Evolutionary conservation across 495 filamentous ascomycete genomes (phyloP).

Genomic region (Lichina pygmaea): DNA sequence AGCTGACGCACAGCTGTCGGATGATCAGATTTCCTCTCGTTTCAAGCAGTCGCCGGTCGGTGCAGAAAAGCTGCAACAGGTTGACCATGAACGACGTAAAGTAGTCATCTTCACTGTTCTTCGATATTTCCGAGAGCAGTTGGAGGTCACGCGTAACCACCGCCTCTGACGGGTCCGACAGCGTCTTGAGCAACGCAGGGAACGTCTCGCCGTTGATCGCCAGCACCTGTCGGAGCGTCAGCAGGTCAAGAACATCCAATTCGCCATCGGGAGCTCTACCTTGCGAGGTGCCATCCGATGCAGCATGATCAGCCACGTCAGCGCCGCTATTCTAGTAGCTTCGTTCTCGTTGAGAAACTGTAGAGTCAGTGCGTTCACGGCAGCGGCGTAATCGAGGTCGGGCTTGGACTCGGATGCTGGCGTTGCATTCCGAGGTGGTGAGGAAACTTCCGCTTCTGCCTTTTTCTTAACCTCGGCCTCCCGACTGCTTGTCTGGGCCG

Average conservation of each 20-base stretch:
- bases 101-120: constrained; percentile 88
- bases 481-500: not conserved
- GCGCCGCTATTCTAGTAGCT: constrained; percentile 72
- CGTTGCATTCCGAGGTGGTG: not conserved
- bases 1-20: constrained; percentile 70
- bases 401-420: constrained; percentile 18
- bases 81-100: constrained; percentile 98
- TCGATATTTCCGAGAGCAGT: constrained; percentile 82
- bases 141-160: constrained; percentile 92
- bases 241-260: not conserved
- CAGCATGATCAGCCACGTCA: constrained; percentile 94
- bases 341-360: constrained; percentile 94
- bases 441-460: not conserved
- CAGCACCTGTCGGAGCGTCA: constrained; percentile 15
- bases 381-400: constrained; percentile 86
- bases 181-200: constrained; percentile 80
- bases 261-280: constrained; percentile 15
- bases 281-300: constrained; percentile 85
- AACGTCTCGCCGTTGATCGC: constrained; percentile 96
- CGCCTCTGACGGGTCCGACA: constrained; percentile 84
- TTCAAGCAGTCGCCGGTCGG: constrained; percentile 72
- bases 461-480: not conserved
- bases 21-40: constrained; percentile 91
- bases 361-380: constrained; percentile 82
- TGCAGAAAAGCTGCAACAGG: constrained; percentile 80